phyloP scores from a whole-genome alignment of 2,329 filamentous ascomycete species.

The Penicillium decumbens region DNA sequence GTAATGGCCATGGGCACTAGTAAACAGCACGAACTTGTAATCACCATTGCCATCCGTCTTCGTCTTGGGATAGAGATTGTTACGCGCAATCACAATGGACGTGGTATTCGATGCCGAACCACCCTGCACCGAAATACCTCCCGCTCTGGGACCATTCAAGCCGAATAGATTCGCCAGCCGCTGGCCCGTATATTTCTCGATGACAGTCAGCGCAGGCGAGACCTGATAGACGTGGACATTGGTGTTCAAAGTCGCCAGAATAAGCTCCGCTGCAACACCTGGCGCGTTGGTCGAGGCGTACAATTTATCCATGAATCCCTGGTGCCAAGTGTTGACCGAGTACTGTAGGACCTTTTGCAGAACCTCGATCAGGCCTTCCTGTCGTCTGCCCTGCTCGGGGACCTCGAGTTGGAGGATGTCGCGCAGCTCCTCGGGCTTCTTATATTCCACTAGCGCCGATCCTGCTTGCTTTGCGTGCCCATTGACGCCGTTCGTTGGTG shows the following conservation, averaged over 20 bases:
- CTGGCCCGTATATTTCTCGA: constrained; percentile 77
- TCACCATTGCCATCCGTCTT: constrained; percentile 66
- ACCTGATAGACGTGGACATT: constrained; percentile 94
- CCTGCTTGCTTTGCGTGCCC: constrained; percentile 54
- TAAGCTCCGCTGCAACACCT: constrained; percentile 76
- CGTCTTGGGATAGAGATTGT: constrained; percentile 73
- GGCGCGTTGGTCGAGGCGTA: constrained; percentile 88
- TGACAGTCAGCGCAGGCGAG: constrained; percentile 77
- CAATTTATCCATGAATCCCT: constrained; percentile 92
- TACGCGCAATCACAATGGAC: constrained; percentile 80
- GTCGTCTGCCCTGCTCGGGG: constrained; percentile 55
- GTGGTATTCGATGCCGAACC: constrained; percentile 81
- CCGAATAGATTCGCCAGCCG: constrained; percentile 73
- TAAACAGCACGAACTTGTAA: constrained; percentile 74
- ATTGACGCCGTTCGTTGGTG: constrained; percentile 25
- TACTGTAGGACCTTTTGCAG: constrained; percentile 70
- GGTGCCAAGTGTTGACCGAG: constrained; percentile 97
- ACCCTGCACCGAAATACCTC: constrained; percentile 72
- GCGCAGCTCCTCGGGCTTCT: constrained; percentile 56
- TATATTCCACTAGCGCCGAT: constrained; percentile 61
- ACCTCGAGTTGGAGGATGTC: constrained; percentile 51
- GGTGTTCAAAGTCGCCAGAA: constrained; percentile 83
- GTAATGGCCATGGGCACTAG: constrained; percentile 86
- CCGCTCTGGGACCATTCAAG: constrained; percentile 61
- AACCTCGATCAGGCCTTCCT: constrained; percentile 67